Evolutionary conservation across 148 eudicot genomes (phyloP), one percentile per base, ranked within the genome.

Genomic region (Camellia lanceoleosa): DNA sequence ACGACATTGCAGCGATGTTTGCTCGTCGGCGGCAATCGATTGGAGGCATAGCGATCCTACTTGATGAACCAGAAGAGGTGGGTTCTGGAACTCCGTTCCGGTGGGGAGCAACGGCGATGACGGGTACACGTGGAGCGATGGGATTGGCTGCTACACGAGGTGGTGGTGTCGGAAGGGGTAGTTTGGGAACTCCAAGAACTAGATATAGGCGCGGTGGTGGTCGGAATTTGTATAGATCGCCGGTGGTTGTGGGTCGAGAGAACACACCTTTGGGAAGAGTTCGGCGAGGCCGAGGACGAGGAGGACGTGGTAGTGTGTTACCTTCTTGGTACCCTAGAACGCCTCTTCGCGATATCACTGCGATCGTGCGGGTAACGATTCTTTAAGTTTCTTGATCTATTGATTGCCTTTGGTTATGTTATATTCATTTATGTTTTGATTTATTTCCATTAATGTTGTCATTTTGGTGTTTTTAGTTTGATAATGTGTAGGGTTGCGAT

Each of bases 251-350:
- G 19, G 85, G 84, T 5, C 80, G 60, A 5, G 84, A 82, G 68
- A 85, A 88, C 52, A 62, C 72, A 12, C 71, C 78, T 18, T 73
- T 85, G 18, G 72, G 82, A 43, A 71, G 74, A 52, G 66, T 83
- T 44, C 71, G 88, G 2, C 78, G 90, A 74, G 83, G 83, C 47
- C 70, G 83, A 82, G 86, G 83, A 11, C 79, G 82, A 77, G 23
- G 73, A 16, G 38, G 30, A 23, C 30, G 30, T 23, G 30, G 30
- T 8, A 86, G 84, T 42, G 67, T 83, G 42, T 76, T 93, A 76
- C 97, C 94, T 43, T 86, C 89, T 83, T 90, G 97, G 94, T 88
- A 92, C 54, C 97, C 97, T 15, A 87, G 97, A 51, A 83, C 84
- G 16, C 97, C 93, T 23, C 86, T 92, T 2, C 80, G 87, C 15